phyloP scores from a whole-genome alignment of 2,329 filamentous ascomycete genomes.

The Aspergillus alliaceus region DNA sequence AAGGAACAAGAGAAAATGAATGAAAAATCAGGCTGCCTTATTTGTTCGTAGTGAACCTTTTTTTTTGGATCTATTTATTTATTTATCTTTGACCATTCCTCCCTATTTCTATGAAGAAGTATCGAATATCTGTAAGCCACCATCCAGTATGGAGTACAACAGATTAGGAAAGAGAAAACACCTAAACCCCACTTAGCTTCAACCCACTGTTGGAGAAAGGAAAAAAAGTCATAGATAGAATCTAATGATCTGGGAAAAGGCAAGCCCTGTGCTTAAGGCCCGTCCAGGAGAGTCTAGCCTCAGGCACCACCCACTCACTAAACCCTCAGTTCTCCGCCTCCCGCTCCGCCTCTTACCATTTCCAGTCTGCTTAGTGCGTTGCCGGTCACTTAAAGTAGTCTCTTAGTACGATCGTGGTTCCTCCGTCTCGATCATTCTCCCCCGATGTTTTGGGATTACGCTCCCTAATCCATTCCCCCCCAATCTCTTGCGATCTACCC shows the following conservation, averaged over 20 bases:
- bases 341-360: constrained; percentile 1
- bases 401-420: constrained; percentile 1
- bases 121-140: too few species aligned
- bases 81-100: too few species aligned
- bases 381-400: neutral
- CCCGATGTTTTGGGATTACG: neutral
- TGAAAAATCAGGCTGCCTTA: neutral
- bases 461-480: neutral
- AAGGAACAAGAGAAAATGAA: neutral
- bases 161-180: too few species aligned
- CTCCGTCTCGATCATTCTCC: neutral
- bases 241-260: too few species aligned
- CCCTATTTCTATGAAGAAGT: too few species aligned
- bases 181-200: too few species aligned
- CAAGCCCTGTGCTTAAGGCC: too few species aligned
- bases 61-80: neutral
- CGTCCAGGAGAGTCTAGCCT: constrained; percentile 1
- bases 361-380: neutral
- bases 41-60: neutral
- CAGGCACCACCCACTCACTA: constrained; percentile 1
- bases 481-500: neutral
- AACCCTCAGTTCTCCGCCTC: neutral
- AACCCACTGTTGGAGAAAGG: too few species aligned
- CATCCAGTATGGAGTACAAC: too few species aligned
- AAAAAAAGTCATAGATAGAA: too few species aligned